These are phyloP conservation scores for Calonectria montana DNA, from an alignment of 2,329 filamentous ascomycete genomes.

Conservation along the genomic window DNA sequence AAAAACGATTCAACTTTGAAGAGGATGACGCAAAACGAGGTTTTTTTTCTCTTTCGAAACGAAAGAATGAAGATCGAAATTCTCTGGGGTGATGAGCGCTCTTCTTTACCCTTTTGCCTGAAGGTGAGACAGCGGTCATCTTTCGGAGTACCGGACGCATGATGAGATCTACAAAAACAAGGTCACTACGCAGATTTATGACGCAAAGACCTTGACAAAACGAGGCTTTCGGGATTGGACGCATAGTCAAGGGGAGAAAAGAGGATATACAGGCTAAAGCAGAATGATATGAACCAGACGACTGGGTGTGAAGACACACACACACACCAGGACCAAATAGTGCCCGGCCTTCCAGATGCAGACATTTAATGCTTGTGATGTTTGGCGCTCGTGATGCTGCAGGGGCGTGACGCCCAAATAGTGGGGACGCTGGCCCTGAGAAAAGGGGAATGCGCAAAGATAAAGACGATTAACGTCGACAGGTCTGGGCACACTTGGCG, in stretches of 20 bases:
- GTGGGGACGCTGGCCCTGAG: background rate
- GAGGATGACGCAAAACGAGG: too few species aligned
- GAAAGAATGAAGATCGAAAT: background rate
- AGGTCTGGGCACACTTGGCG: slow-evolving; percentile 31
- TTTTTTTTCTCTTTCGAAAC: too few species aligned
- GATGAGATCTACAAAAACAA: slow-evolving; percentile 8
- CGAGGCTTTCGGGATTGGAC: background rate
- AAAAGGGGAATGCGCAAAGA: background rate
- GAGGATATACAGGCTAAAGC: background rate
- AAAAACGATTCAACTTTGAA: background rate
- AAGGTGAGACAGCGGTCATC: background rate
- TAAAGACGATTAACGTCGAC: background rate
- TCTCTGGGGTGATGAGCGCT: background rate
- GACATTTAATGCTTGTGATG: background rate
- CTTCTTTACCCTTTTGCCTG: background rate
- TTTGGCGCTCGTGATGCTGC: slow-evolving; percentile 10
- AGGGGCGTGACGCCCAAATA: slow-evolving; percentile 9
- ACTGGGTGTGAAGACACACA: background rate
- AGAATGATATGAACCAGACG: background rate
- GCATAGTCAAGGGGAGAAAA: background rate
- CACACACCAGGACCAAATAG: background rate
- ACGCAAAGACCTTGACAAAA: background rate
- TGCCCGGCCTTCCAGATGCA: background rate
- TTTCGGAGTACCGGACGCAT: background rate
- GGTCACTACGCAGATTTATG: background rate